A percentile compares a stretch with the other conserved stretches of the same genome.
phyloP scores from a whole-genome alignment of 768 basidiomycete species.

The Aureoboletus auriporus region DNA sequence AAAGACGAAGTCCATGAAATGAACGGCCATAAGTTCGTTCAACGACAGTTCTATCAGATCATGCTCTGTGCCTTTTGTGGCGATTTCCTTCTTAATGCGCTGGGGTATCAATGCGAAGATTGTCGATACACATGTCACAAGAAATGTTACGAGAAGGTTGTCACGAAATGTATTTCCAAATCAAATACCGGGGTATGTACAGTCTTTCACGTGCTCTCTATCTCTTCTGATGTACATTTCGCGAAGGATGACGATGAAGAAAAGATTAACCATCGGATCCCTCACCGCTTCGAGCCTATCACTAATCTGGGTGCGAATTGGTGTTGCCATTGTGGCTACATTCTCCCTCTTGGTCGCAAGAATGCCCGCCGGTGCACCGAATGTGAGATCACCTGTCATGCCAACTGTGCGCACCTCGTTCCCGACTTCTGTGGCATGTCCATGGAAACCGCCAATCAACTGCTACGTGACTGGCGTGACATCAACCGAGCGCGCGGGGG shows the following conservation, averaged over 20 bases:
- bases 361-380: conserved; percentile 95
- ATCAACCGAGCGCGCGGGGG: conserved; percentile 73
- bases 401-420: conserved; percentile 95
- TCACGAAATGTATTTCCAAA: conserved; percentile 99
- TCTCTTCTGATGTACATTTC: conserved; percentile 1
- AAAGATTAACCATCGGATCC: conserved; percentile 98
- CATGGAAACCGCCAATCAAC: conserved; percentile 96
- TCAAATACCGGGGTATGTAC: conserved; percentile 82
- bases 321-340: conserved; percentile 99
- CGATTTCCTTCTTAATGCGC: conserved; percentile 94
- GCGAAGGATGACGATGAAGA: conserved; percentile 90
- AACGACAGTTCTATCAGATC: conserved; percentile 96
- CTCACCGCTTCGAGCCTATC: conserved; percentile 94
- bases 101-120: conserved; percentile 99
- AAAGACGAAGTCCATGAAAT: conserved; percentile 99
- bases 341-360: conserved; percentile 95
- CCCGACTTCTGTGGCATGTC: conserved; percentile 99
- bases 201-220: conserved; percentile 12
- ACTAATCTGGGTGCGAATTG: conserved; percentile 98
- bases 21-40: conserved; percentile 98
- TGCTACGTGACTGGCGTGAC: conserved; percentile 86
- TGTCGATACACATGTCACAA: conserved; percentile 99
- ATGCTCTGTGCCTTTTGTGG: conserved; percentile 98
- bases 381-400: conserved; percentile 95
- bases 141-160: conserved; percentile 98